Conservation (phyloP, 306 rosid genomes). For the Benincasa hispida region DNA sequence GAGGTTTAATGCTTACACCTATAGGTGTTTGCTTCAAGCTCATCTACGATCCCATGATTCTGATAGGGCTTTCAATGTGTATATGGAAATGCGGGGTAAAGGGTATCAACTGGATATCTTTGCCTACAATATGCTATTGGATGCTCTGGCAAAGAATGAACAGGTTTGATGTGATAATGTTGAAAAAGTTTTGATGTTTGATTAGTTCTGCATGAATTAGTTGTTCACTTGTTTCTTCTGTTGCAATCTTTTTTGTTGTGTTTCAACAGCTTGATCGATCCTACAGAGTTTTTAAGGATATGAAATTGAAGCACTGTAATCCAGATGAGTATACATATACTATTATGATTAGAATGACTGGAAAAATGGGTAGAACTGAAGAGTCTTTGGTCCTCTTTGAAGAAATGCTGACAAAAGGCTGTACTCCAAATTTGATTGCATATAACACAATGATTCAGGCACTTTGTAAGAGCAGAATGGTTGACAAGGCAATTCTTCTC, state of each 20-base stretch:
- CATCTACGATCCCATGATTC: conserved; percentile 49
- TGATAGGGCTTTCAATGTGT: conserved; percentile 34
- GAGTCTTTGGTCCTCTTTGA: conserved; percentile 45
- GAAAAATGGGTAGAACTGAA: conserved; percentile 47
- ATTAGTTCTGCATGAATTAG: not conserved
- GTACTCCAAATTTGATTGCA: conserved; percentile 44
- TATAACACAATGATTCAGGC: conserved; percentile 81
- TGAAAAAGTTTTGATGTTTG: not conserved
- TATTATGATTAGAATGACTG: conserved; percentile 83
- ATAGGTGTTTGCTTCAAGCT: conserved; percentile 87
- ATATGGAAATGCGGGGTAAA: conserved; percentile 34
- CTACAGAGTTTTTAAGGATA: conserved; percentile 63
- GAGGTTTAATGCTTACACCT: conserved; percentile 55
- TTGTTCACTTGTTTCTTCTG: not conserved
- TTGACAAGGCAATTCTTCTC: conserved; percentile 54
- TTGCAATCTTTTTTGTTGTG: not conserved
- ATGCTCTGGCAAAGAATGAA: conserved; percentile 58
- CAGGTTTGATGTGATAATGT: conserved; percentile 26
- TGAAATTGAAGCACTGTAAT: conserved; percentile 72
- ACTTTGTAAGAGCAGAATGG: conserved; percentile 64
- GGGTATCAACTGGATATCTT: conserved; percentile 62
- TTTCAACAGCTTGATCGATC: conserved; percentile 60
- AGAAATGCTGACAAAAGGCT: conserved; percentile 56
- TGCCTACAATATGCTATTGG: conserved; percentile 70
- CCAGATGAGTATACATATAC: conserved; percentile 79